Conservation (phyloP, 208 protist genomes). For the Porcisia deanei region DNA sequence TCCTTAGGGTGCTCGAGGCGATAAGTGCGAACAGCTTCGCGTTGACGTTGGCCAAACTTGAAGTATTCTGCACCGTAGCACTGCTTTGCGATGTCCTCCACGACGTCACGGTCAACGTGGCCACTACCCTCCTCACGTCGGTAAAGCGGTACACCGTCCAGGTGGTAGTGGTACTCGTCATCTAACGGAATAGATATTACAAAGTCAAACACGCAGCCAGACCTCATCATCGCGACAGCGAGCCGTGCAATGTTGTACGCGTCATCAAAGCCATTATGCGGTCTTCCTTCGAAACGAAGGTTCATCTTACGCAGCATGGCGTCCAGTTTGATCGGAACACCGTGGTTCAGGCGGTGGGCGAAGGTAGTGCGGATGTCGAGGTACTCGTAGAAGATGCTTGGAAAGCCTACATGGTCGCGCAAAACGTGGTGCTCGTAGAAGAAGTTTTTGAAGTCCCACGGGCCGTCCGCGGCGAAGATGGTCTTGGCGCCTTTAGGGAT, state of each 20-base stretch:
- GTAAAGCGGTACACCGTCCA: conserved; percentile 73
- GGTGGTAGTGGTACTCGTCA: conserved; percentile 62
- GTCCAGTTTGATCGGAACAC: conserved; percentile 69
- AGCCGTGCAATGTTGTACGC: conserved; percentile 91
- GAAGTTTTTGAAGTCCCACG: conserved; percentile 89
- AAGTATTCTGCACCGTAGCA: conserved; percentile 83
- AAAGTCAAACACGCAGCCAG: conserved; percentile 86
- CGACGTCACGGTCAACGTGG: conserved; percentile 70
- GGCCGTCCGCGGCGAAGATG: conserved; percentile 85
- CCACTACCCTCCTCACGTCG: conserved; percentile 83
- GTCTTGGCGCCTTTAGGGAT: conserved; percentile 73
- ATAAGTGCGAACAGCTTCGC: conserved; percentile 50
- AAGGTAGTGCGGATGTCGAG: conserved; percentile 90
- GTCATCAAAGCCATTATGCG: conserved; percentile 92
- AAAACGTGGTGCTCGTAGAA: conserved; percentile 76
- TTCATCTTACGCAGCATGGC: conserved; percentile 77
- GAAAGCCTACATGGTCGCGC: conserved; percentile 76
- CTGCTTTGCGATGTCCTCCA: conserved; percentile 87
- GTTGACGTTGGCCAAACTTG: conserved; percentile 65
- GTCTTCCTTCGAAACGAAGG: conserved; percentile 80
- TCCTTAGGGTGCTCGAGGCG: conserved; percentile 48
- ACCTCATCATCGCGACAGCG: conserved; percentile 77
- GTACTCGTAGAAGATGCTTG: conserved; percentile 89
- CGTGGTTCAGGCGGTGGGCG: conserved; percentile 67
- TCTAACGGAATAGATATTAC: conserved; percentile 69